phyloP scores from a whole-genome alignment of 352 stramenopile species.

The Blastocystis sp. region DNA sequence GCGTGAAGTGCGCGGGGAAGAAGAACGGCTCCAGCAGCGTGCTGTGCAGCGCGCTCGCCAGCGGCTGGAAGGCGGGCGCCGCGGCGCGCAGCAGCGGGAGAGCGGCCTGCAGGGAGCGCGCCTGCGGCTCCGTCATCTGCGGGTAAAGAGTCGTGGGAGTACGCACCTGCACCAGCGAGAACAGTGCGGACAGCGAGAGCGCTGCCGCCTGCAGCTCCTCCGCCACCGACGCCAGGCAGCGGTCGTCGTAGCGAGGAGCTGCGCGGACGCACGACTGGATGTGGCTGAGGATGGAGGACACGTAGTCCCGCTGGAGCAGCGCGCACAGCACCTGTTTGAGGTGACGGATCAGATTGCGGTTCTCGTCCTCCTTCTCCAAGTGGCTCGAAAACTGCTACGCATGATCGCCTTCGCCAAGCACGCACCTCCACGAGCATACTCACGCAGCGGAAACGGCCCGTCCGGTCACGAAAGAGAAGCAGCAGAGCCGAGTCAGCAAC shows the following conservation, averaged over 20 bases:
- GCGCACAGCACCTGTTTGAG: neutral
- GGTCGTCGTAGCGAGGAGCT: neutral
- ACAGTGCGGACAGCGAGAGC: constrained; percentile 6
- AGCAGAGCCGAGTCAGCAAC: neutral
- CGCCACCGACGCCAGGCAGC: neutral
- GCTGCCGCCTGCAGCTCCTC: constrained; percentile 7
- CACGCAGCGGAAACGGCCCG: constrained; percentile 30
- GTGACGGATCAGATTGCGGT: neutral
- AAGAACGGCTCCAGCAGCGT: neutral
- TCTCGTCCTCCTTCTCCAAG: neutral
- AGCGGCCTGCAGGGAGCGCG: neutral
- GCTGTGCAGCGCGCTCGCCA: constrained; percentile 28
- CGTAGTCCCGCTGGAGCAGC: constrained; percentile 23
- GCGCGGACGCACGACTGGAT: neutral
- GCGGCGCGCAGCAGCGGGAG: neutral
- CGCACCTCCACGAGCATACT: constrained; percentile 20
- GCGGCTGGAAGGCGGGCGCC: neutral
- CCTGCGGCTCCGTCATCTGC: neutral
- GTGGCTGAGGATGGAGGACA: neutral
- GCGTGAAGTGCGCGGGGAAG: neutral
- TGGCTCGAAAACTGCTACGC: constrained; percentile 14
- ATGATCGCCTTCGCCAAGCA: neutral
- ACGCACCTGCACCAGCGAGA: constrained; percentile 15
- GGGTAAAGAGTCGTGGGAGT: neutral
- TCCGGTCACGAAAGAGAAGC: neutral